Percentiles rank a stretch among this genome's conserved stretches.
Conservation (phyloP, 768 basidiomycete species). For the Pleurotus tuber-regium region DNA sequence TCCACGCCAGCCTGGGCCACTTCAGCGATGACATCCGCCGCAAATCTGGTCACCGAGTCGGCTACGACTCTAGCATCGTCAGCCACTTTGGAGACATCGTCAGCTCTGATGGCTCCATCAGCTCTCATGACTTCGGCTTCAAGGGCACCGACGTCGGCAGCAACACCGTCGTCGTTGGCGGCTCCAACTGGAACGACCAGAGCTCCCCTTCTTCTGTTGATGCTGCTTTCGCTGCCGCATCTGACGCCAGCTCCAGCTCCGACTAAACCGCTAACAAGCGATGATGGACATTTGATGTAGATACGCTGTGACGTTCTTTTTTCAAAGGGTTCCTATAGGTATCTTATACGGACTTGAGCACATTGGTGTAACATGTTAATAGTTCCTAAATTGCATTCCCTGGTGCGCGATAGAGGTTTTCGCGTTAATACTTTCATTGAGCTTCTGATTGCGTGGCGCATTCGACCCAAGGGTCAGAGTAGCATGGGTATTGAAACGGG, state of each 20-base stretch:
- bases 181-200: conserved; percentile 38
- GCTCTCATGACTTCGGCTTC: conserved; percentile 38
- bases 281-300: not conserved
- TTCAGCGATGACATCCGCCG: conserved; percentile 42
- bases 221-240: conserved; percentile 30
- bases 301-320: not conserved
- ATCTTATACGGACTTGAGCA: conserved; percentile 9
- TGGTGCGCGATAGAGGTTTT: conserved; percentile 9
- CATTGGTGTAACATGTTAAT: conserved; percentile 10
- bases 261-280: not conserved
- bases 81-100: conserved; percentile 32
- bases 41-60: conserved; percentile 34
- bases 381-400: conserved; percentile 9
- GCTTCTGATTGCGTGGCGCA: not conserved
- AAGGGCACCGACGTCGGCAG: conserved; percentile 34
- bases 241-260: conserved; percentile 20
- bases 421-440: not conserved
- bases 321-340: conserved; percentile 1
- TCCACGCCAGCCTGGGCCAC: conserved; percentile 34
- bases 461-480: not conserved
- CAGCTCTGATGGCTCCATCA: conserved; percentile 35
- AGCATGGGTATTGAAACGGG: too few species aligned
- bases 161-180: conserved; percentile 32
- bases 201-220: conserved; percentile 26
- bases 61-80: conserved; percentile 36